Conservation (phyloP, 78 protist genomes). For the Monosiga brevicollis region DNA sequence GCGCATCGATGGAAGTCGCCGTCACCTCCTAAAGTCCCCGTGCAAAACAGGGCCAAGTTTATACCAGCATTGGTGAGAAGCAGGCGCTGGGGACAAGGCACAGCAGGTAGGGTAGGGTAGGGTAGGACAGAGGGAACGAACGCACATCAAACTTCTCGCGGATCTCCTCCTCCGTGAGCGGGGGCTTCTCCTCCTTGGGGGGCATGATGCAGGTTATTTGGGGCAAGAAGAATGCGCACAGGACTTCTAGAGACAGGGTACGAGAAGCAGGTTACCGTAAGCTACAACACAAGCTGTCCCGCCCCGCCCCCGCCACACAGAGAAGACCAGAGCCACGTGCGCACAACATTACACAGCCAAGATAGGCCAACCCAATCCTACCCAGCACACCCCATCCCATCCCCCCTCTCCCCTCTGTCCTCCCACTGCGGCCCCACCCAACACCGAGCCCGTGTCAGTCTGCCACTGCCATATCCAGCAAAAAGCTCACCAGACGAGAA, state of each 20-base stretch:
- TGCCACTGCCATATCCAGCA: background rate
- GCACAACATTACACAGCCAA: background rate
- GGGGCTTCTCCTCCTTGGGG: background rate
- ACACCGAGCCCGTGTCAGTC: too few relatives aligned
- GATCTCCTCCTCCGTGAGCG: background rate
- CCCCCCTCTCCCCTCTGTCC: background rate
- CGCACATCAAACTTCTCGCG: background rate
- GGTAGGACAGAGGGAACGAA: too few relatives aligned
- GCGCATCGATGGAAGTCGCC: background rate
- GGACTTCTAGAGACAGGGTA: too few relatives aligned
- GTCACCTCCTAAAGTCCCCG: background rate
- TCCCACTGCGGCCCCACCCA: too few relatives aligned
- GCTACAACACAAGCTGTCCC: too few relatives aligned
- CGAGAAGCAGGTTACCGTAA: too few relatives aligned
- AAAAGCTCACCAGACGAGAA: background rate
- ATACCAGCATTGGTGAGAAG: too few relatives aligned
- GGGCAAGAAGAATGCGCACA: background rate
- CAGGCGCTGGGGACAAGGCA: too few relatives aligned
- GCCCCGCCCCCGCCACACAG: background rate
- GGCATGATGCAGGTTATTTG: background rate
- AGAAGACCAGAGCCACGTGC: background rate
- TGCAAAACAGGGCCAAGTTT: too few relatives aligned
- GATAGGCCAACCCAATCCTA: background rate
- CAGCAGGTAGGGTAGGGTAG: too few relatives aligned
- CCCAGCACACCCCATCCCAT: background rate